Conservation (phyloP, 306 rosid genomes). For the Vigna reflexopilosa region DNA sequence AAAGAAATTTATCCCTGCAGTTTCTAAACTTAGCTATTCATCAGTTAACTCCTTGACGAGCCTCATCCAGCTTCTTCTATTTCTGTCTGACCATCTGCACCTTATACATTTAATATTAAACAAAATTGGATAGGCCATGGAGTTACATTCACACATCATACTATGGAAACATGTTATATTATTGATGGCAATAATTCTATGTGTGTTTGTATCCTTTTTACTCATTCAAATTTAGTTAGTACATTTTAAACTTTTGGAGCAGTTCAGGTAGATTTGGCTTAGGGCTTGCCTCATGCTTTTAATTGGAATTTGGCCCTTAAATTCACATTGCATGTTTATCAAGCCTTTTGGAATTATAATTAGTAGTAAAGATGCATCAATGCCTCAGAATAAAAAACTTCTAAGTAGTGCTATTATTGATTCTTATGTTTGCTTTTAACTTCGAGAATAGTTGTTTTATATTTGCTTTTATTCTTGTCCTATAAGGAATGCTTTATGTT, state of each 20-base stretch:
- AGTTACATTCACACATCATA: background rate
- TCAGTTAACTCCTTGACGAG: background rate
- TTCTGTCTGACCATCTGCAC: no score
- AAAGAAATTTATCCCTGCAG: background rate
- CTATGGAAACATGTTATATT: background rate
- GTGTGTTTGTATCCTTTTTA: background rate
- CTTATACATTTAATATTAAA: conserved; percentile 2
- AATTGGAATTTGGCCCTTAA: conserved; percentile 4
- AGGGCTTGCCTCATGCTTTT: background rate
- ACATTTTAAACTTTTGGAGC: background rate
- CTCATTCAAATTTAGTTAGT: conserved; percentile 7
- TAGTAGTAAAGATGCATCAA: background rate
- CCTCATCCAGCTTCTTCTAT: conserved; percentile 11
- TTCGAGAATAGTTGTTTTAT: background rate
- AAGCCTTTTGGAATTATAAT: background rate
- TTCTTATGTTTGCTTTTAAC: background rate
- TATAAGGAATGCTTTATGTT: conserved; percentile 14
- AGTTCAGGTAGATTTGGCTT: conserved; percentile 8
- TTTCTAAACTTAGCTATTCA: conserved; percentile 1
- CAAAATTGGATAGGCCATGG: conserved; percentile 2
- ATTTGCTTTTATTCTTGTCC: conserved; percentile 21
- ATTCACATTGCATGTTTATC: conserved; percentile 7
- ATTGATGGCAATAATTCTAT: conserved; percentile 2
- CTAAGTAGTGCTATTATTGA: background rate
- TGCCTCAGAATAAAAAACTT: background rate